Evolutionary conservation across 441 rosid genomes (phyloP), one percentile per base, ranked within the genome.

Genomic region (Croton setiger): DNA sequence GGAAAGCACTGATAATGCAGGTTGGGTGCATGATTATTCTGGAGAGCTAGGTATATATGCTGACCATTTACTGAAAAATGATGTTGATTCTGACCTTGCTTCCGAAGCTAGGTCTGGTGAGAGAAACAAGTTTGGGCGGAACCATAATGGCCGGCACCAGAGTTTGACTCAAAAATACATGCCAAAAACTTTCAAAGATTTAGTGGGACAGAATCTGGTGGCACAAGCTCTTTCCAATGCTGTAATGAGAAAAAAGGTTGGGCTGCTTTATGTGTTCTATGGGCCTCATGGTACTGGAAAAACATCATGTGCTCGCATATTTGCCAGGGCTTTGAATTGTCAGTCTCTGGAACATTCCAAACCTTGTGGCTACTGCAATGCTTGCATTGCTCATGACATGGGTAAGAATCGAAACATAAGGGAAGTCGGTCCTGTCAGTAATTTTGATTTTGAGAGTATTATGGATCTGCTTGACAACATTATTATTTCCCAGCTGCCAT

Each of bases 241-340:
- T 18, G 92, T 86, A 39, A 69, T 70, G 71, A 83, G 80, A 77
- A 75, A 85, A 63, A 96, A 84, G 83, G 86, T 96, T 64, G 99
- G 96, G 35, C 79, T 91, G 36, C 87, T 96, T 5, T 96, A 93
- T 69, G 96, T 93, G 36, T 93, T 96, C 65, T 84, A 96, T 15
- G 99, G 98, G 62, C 98, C 96, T 74, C 96, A 89, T 70, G 99
- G 99, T 70, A 93, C 98, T 2, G 99, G 99, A 48, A 96, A 93
- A 85, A 91, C 97, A 43, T 93, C 96, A 1, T 91, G 98, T 54
- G 99, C 98, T 80, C 86, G 98, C 45, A 88, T 93, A 72, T 91
- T 96, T 75, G 89, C 99, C 48, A 83, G 89, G 76, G 97, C 96
- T 64, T 83, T 96, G 76, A 96, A 91, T 73, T 96, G 99, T 79